These are phyloP conservation scores for Tricladium varicosporioides DNA, from an alignment of 2,329 filamentous ascomycete species.

Conservation along the genomic window DNA sequence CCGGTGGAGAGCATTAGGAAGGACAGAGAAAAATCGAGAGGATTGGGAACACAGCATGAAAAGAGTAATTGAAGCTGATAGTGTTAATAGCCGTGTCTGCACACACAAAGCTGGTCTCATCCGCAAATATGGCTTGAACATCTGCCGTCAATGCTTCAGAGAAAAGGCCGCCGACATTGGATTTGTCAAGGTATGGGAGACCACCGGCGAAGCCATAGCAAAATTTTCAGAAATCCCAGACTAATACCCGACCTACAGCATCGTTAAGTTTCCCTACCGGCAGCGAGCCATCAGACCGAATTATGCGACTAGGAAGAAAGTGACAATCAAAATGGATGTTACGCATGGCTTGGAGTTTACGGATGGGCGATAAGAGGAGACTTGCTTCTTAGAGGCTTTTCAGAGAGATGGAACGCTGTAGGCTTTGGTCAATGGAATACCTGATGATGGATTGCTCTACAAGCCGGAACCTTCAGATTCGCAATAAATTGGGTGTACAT, in stretches of 20 bases:
- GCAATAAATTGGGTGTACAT: not conserved
- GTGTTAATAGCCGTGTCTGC: slow-evolving; percentile 66
- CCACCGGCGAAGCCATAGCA: not conserved
- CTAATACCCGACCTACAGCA: slow-evolving; percentile 20
- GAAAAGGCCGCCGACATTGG: slow-evolving; percentile 72
- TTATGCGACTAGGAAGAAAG: slow-evolving; percentile 15
- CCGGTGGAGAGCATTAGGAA: not conserved
- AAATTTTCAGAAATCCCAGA: not conserved
- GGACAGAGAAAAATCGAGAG: not conserved
- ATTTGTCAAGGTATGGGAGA: slow-evolving; percentile 62
- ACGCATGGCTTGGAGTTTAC: slow-evolving; percentile 26
- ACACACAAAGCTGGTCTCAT: slow-evolving; percentile 98
- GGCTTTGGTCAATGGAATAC: slow-evolving; percentile 17
- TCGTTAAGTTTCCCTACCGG: slow-evolving; percentile 23
- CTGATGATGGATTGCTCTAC: slow-evolving; percentile 19
- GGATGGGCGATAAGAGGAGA: slow-evolving; percentile 15
- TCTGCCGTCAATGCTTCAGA: slow-evolving; percentile 78
- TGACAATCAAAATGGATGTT: slow-evolving; percentile 13
- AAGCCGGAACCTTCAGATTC: not conserved
- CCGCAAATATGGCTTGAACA: slow-evolving; percentile 98
- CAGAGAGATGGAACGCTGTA: slow-evolving; percentile 14
- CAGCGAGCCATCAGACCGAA: slow-evolving; percentile 17
- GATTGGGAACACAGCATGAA: not conserved
- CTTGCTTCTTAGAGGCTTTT: slow-evolving; percentile 10
- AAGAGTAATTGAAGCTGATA: slow-evolving; percentile 13